Percentiles rank a stretch among this genome's conserved stretches.
Evolutionary conservation across 441 rosid genomes (phyloP).

Genomic region (Hura crepitans): DNA sequence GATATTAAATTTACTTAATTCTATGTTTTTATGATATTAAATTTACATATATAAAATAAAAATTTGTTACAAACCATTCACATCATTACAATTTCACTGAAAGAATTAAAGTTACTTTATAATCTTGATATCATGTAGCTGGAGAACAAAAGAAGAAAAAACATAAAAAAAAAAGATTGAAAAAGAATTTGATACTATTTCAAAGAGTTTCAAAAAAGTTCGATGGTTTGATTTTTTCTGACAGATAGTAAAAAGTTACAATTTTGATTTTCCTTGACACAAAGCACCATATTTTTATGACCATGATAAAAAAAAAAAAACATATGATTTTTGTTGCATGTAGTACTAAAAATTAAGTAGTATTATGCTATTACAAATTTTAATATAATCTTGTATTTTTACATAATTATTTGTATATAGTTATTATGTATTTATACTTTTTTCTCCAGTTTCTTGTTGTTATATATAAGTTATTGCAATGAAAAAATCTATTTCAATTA

Average conservation of each 20-base stretch:
- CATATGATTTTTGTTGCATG: no score
- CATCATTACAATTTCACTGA: slow-evolving; percentile 92
- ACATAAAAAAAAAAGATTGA: background rate
- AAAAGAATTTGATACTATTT: background rate
- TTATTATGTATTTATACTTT: no score
- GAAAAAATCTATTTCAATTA: no score
- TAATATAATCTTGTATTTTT: no score
- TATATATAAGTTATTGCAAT: no score
- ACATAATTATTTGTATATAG: no score
- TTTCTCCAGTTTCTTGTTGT: no score
- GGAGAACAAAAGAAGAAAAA: slow-evolving; percentile 20
- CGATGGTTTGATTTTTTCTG: slow-evolving; percentile 93
- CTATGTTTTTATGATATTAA: background rate
- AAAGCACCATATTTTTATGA: slow-evolving; percentile 90
- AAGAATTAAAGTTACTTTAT: slow-evolving; percentile 99
- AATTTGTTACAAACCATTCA: slow-evolving; percentile 62
- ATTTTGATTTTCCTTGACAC: slow-evolving; percentile 97
- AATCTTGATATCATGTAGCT: slow-evolving; percentile 94
- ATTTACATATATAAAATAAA: background rate
- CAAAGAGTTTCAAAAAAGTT: slow-evolving; percentile 21
- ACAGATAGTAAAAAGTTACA: slow-evolving; percentile 94
- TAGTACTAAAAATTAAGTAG: no score
- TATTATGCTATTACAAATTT: no score
- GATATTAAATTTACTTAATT: no score
- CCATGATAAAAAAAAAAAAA: no score